Conservation (phyloP, 371 early-diverging fungal species). For the Circinella umbellata region DNA sequence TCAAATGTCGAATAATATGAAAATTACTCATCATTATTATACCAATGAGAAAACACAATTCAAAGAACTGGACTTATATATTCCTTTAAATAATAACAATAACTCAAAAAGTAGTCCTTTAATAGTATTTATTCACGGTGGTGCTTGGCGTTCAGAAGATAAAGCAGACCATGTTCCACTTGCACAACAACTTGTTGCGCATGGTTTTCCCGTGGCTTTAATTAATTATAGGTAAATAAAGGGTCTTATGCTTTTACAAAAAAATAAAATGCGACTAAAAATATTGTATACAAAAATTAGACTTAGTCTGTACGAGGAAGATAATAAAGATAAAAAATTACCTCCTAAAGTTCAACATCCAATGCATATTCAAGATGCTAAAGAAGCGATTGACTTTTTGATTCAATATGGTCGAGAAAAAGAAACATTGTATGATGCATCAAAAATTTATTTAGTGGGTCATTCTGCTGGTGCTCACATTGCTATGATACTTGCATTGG, state of each 20-base stretch:
- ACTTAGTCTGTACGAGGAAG: conserved; percentile 31
- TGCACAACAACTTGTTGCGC: conserved; percentile 43
- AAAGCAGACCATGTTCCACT: conserved; percentile 62
- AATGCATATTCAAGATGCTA: conserved; percentile 61
- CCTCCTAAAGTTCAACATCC: conserved; percentile 54
- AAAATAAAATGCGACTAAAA: not conserved
- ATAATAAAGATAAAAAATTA: conserved; percentile 1
- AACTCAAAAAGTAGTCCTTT: conserved; percentile 40
- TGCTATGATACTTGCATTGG: conserved; percentile 61
- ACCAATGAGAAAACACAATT: not conserved
- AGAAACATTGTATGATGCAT: conserved; percentile 34
- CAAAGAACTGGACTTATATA: conserved; percentile 38
- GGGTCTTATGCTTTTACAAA: no score
- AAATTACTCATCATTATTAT: conserved; percentile 4
- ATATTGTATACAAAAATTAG: conserved; percentile 18
- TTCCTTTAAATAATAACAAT: conserved; percentile 9
- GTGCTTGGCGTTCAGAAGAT: conserved; percentile 85
- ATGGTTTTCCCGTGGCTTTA: conserved; percentile 63
- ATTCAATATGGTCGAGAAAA: conserved; percentile 14
- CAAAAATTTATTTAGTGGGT: conserved; percentile 66
- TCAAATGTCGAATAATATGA: conserved; percentile 1
- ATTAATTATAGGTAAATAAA: conserved; percentile 67
- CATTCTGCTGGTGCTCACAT: conserved; percentile 89
- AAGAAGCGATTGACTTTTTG: conserved; percentile 55
- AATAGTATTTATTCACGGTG: conserved; percentile 79